Conservation (phyloP, 1,284 basidiomycete genomes). For the Schizophyllum commune region DNA sequence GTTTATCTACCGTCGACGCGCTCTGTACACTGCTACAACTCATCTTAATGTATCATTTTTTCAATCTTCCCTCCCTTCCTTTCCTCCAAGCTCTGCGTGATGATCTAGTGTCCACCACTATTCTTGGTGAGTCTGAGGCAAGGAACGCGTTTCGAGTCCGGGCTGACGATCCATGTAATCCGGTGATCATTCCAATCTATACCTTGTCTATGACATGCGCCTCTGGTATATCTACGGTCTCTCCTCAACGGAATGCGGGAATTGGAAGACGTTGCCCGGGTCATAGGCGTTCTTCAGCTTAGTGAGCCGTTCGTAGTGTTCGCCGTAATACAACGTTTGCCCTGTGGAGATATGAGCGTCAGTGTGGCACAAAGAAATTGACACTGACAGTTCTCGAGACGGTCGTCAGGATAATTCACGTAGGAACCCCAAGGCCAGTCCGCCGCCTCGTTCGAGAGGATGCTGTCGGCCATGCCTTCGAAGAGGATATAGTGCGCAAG, state of each 20-base stretch:
- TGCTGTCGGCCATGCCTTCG: conserved; percentile 6
- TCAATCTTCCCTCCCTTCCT: too few species aligned
- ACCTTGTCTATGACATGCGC: too few species aligned
- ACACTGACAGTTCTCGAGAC: conserved; percentile 26
- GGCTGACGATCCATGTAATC: too few species aligned
- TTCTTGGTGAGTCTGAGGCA: too few species aligned
- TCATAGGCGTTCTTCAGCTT: conserved; percentile 15
- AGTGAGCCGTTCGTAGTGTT: conserved; percentile 15
- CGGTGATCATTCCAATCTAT: too few species aligned
- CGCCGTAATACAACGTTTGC: conserved; percentile 17
- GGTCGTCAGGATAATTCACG: conserved; percentile 30
- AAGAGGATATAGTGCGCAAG: neutral
- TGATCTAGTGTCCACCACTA: too few species aligned
- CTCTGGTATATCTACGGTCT: neutral
- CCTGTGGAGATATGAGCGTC: conserved; percentile 6
- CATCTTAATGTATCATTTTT: neutral
- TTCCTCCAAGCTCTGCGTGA: too few species aligned
- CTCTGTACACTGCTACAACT: neutral
- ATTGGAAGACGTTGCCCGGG: conserved; percentile 16
- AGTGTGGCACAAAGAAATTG: neutral
- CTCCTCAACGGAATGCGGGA: conserved; percentile 4
- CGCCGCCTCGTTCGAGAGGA: conserved; percentile 9
- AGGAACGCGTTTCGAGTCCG: too few species aligned
- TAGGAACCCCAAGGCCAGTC: conserved; percentile 32
- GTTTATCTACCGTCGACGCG: neutral